Base-by-base conservation (phyloP, 768 basidiomycete species). In the Tricholoma sp. region DNA sequence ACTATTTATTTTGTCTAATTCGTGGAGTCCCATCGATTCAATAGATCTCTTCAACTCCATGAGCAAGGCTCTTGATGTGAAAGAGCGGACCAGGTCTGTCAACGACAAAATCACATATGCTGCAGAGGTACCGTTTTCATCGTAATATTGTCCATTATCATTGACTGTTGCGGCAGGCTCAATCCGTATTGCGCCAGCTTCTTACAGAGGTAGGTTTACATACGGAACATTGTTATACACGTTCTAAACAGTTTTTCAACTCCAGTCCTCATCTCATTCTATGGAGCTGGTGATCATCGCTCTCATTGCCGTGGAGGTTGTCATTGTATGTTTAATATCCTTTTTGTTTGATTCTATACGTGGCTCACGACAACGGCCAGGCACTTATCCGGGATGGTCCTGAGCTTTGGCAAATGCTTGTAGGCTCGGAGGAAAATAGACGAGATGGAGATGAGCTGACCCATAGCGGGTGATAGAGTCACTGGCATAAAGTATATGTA, bases 281-380 rank as follows among this genome's bases (percentile, higher is more conserved):
- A 94, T 98, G 89, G 96, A 98, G 72, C 76, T 96, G 4, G 89
- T 98, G 59, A 98, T 98, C 67, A 98, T 98, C 61, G 80, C 83
- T 1, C 86, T 98, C 50, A 97, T 98, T 65, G 91, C 94, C 0
- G 92, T 97, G 10, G 94, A 96, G 70, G 93, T 94, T n/a, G 77
- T 93, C 63, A 89, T 97, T 50, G 94, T 94, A 64, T 67, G 85
- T 74, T 33, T 29, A 12, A 32, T 31, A 50, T 33, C 33, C 11
- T n/a, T 28, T 6, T 28, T 6, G 33, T 18, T n/a, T 5, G 34
- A 12, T 32, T 59, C 57, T 20, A 24, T 24, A 53, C 59, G 44
- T 29, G 47, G 28, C 41, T 34, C 41, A 39, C 8, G 18, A 50
- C 41, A 6, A 32, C 50, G 52, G 37, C 17, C 53, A 90, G 87